Conservation (phyloP, 345 rosid genomes). For the Orychophragmus violaceus region DNA sequence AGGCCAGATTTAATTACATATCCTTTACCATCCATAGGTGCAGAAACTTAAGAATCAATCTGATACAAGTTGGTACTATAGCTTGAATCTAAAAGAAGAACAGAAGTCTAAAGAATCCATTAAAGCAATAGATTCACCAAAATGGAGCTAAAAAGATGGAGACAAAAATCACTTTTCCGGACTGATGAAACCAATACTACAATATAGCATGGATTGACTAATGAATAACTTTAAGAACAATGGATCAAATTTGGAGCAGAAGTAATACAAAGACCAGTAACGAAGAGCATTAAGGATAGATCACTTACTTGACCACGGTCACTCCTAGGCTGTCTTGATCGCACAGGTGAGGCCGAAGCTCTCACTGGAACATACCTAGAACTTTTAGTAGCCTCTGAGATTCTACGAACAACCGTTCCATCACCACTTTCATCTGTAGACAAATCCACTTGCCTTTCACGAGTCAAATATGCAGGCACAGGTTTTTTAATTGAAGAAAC, state of each 20-base stretch:
- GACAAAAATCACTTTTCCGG: not conserved
- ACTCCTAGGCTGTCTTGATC: slow-evolving; percentile 35
- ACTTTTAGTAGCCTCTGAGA: slow-evolving; percentile 39
- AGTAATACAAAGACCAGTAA: not conserved
- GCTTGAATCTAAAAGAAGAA: no score
- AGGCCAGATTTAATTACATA: no score
- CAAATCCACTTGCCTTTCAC: no score
- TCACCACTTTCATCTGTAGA: slow-evolving; percentile 54
- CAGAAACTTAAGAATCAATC: not conserved
- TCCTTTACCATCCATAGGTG: not conserved
- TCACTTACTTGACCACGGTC: slow-evolving; percentile 58
- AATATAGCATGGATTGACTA: not conserved
- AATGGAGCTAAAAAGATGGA: not conserved
- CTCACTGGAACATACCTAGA: slow-evolving; percentile 40
- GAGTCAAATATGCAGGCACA: no score
- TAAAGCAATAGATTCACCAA: not conserved
- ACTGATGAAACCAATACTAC: not conserved
- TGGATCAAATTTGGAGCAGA: no score
- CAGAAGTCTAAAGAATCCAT: not conserved
- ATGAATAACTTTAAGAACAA: no score
- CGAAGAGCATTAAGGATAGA: not conserved
- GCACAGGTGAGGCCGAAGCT: slow-evolving; percentile 44
- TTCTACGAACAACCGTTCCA: slow-evolving; percentile 67
- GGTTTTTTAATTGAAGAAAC: slow-evolving; percentile 43
- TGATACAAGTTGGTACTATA: no score